These are phyloP conservation scores for Plenodomus biglobosus DNA, from an alignment of 2,329 filamentous ascomycete species.

Conservation along the genomic window DNA sequence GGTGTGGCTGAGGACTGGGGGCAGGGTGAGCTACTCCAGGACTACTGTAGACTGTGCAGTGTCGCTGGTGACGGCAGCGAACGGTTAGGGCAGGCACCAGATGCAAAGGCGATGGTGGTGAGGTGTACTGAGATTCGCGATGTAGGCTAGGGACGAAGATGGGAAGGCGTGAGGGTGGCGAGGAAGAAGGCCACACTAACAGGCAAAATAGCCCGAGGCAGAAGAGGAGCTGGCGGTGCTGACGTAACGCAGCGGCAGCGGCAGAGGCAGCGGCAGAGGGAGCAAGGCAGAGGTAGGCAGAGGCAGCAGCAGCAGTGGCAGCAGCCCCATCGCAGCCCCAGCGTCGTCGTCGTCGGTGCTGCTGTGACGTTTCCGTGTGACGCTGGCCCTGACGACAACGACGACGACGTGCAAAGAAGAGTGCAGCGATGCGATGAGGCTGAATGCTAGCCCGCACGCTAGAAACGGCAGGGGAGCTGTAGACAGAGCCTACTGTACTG, in stretches of 20 bases:
- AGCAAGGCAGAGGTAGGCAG: too few relatives aligned
- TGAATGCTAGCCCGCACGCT: conserved; percentile 33
- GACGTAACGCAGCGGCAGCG: conserved; percentile 3
- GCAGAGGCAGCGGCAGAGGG: too few relatives aligned
- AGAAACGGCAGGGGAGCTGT: conserved; percentile 28
- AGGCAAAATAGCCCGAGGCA: conserved; percentile 16
- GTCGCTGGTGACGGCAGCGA: conserved; percentile 22
- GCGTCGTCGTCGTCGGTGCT: too few relatives aligned
- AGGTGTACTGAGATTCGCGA: conserved; percentile 41
- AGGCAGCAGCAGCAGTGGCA: too few relatives aligned
- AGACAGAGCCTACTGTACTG: too few relatives aligned
- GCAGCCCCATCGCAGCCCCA: too few relatives aligned
- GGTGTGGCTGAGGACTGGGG: conserved; percentile 24
- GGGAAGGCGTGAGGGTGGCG: conserved; percentile 40
- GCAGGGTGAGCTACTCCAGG: conserved; percentile 9
- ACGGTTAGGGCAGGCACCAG: conserved; percentile 34
- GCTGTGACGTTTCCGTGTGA: too few relatives aligned
- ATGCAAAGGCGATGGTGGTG: conserved; percentile 24
- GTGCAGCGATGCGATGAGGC: conserved; percentile 32
- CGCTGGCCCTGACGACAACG: too few relatives aligned
- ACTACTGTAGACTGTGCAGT: neutral
- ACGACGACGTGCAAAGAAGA: conserved; percentile 26
- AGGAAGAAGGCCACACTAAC: conserved; percentile 15
- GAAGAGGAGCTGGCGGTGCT: neutral
- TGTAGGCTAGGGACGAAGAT: conserved; percentile 41